Evolutionary conservation across 1,284 basidiomycete genomes (phyloP), one percentile per base, ranked within the genome.

Genomic region (Trametes versicolor): DNA sequence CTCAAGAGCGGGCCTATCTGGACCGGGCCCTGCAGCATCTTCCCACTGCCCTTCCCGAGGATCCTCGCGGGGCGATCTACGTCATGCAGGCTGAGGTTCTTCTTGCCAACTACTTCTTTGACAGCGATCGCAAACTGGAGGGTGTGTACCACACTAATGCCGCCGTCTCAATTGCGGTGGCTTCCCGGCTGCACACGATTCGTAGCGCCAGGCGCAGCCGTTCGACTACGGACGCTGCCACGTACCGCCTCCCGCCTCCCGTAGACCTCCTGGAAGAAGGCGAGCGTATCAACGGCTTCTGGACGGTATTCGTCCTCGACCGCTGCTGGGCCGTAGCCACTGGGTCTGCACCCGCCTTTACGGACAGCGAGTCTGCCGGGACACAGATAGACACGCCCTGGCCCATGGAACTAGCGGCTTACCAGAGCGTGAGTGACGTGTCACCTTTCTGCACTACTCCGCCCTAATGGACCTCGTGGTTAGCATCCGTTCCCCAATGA

Each of bases 201-300:
- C 76, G 79, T 19, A 74, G 72, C 59, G 56, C 70, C 10, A 60
- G 68, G 19, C 65, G 64, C 36, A 69, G 68, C 53, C 56, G 69
- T 15, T 47, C 63, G 19, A 54, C 62, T 39, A 60, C 60, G 25
- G 63, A 67, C 23, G 45, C 61, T 58, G 59, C 49, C 27, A 69
- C 58, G 21, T 75, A 66, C 58, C 68, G 68, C 32, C 70, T 75
- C 29, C 78, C 78, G 27, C 72, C 76, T 2, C 76, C 79, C 2
- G 70, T 64, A 7, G 80, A 83, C 67, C 56, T 72, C 0, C 69
- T 81, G 7, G 79, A 83, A 62, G 80, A 83, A 58, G 79, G 78
- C 15, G 83, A 85, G 69, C 77, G 81, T 9, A 81, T 84, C 60
- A 75, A 81, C 58, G 81, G 79, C 0, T 84, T 84, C 69, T 86